Evolutionary conservation across 2,329 filamentous ascomycete species (phyloP), one percentile per base, ranked within the genome.

Genomic region (Ampelomyces quisqualis): DNA sequence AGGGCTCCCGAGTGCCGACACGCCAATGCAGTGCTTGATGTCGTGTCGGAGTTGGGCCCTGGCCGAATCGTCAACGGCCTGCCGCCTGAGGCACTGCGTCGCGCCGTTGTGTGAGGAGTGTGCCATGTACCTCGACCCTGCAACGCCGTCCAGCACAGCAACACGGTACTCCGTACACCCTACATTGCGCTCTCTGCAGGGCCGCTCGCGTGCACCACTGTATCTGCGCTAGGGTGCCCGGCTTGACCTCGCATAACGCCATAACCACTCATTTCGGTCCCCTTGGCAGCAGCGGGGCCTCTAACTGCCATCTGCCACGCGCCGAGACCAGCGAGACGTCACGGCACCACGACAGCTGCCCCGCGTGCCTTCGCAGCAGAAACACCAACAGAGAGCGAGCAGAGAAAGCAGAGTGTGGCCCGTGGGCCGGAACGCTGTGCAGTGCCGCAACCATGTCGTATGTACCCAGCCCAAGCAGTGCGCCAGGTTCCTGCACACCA

Each of bases 371-470:
- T 36, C 43, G 59, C 61, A 61, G 58, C 61, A 34, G 49, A 47
- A 43, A 47, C 45, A 45, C 43, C 40, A 17, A 11, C 45, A 34
- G 40, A 50, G 51, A 47, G 47, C 40, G 53, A 48, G 51, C 47
- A 38, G 44, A 49, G 49, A 47, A 49, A 39, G 34, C 37, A 44
- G 45, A 57, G 53, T 51, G 60, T 58, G 59, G 65, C 65, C 64
- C 54, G 49, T 55, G 60, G 67, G 67, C 65, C 65, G 49, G 56
- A 55, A 57, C 54, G 51, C 54, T 41, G 52, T 46, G 53, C 35
- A 30, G 42, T 15, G 47, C 57, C 43, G 61, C 58, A 61, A 62
- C 36, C 62, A 70, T 70, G 67, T 61, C 66, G 66, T 69, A 58
- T 54, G 67, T 69, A 38, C 41, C 33, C 20, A n/a, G n/a, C 46